A percentile compares a stretch with the other conserved stretches of the same genome.
These are phyloP conservation scores for Lecanoromycetidae sp. DNA, from an alignment of 2,329 filamentous ascomycete species.

Conservation along the genomic window DNA sequence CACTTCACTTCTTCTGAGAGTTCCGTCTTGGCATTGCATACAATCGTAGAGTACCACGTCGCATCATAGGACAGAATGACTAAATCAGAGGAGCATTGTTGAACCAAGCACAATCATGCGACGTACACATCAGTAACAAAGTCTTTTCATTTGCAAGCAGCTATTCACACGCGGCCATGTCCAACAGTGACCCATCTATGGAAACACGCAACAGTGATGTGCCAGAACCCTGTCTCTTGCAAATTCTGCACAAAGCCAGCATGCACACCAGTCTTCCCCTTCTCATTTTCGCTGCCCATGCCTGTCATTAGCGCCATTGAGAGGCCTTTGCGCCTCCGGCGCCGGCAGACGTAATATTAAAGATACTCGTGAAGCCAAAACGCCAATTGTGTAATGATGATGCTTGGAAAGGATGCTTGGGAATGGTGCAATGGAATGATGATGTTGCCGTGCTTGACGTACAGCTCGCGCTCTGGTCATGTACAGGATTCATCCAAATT, in stretches of 20 bases:
- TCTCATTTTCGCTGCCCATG: neutral
- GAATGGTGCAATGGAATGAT: neutral
- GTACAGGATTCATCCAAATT: slow-evolving; percentile 9
- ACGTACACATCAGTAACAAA: too few relatives aligned
- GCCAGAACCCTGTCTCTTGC: slow-evolving; percentile 1
- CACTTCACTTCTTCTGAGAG: too few relatives aligned
- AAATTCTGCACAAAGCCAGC: neutral
- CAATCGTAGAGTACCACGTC: too few relatives aligned
- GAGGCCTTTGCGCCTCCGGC: neutral
- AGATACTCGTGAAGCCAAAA: neutral
- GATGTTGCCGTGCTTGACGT: neutral
- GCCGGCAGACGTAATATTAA: neutral
- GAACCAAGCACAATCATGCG: too few relatives aligned
- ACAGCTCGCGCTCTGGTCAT: slow-evolving; percentile 4
- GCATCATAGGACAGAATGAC: too few relatives aligned
- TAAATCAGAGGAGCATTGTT: too few relatives aligned
- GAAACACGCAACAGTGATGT: slow-evolving; percentile 7
- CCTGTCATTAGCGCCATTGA: slow-evolving; percentile 1
- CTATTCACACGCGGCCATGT: slow-evolving; percentile 7
- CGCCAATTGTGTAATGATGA: slow-evolving; percentile 2
- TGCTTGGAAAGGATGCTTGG: neutral
- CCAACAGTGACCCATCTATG: slow-evolving; percentile 8
- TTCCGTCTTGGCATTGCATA: too few relatives aligned
- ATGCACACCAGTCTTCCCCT: too few relatives aligned
- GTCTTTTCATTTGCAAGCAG: slow-evolving; percentile 2